Conservation (phyloP, 352 stramenopile genomes). For the Plasmopara halstedii region DNA sequence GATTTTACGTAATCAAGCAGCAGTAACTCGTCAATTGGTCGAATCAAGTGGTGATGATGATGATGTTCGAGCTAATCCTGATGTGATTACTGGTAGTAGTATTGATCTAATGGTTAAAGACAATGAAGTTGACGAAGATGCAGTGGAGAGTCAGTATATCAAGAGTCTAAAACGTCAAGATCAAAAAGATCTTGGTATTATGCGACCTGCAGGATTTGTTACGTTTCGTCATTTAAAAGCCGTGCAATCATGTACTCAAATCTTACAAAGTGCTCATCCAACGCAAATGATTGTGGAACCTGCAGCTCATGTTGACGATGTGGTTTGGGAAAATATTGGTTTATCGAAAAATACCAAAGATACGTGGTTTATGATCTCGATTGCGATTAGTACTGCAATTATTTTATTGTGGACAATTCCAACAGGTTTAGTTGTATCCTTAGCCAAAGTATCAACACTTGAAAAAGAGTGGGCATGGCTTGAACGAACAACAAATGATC, state of each 20-base stretch:
- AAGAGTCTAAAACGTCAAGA: slow-evolving; percentile 34
- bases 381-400: slow-evolving; percentile 48
- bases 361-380: slow-evolving; percentile 61
- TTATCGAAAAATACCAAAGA: slow-evolving; percentile 67
- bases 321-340: slow-evolving; percentile 78
- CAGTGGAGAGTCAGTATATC: slow-evolving; percentile 55
- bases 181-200: slow-evolving; percentile 42
- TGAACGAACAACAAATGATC: slow-evolving; percentile 36
- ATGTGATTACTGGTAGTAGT: slow-evolving; percentile 6
- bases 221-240: slow-evolving; percentile 72
- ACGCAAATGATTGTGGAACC: slow-evolving; percentile 66
- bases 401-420: slow-evolving; percentile 83
- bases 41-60: slow-evolving; percentile 38
- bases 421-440: slow-evolving; percentile 65
- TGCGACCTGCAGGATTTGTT: slow-evolving; percentile 69
- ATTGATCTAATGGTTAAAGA: slow-evolving; percentile 28
- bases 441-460: slow-evolving; percentile 59
- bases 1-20: slow-evolving; percentile 60
- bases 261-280: slow-evolving; percentile 63
- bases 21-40: slow-evolving; percentile 47
- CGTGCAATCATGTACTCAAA: slow-evolving; percentile 69
- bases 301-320: slow-evolving; percentile 51
- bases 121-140: slow-evolving; percentile 23
- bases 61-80: not conserved
- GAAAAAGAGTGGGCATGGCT: slow-evolving; percentile 35